Percentiles rank a stretch among this genome's conserved stretches.
Evolutionary conservation across 345 rosid species (phyloP).

Genomic region (Schrenkiella parvula): DNA sequence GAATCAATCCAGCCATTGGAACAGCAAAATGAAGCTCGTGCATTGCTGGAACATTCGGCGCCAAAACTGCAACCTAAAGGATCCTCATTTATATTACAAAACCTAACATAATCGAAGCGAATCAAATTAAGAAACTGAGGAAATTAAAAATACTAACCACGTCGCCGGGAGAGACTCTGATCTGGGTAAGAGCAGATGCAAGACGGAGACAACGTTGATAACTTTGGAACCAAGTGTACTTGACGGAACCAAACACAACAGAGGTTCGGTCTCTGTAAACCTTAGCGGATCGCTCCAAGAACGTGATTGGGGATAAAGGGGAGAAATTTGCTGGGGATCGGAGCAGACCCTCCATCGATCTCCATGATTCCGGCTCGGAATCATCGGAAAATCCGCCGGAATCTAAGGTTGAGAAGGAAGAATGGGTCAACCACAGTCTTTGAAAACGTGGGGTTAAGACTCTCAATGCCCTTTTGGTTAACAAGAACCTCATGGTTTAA

Average conservation of each 20-base stretch:
- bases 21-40: slow-evolving; percentile 81
- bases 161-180: slow-evolving; percentile 59
- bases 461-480: slow-evolving; percentile 12
- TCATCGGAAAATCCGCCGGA: slow-evolving; percentile 5
- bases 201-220: slow-evolving; percentile 58
- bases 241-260: slow-evolving; percentile 47
- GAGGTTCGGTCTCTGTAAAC: slow-evolving; percentile 58
- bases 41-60: slow-evolving; percentile 75
- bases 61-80: slow-evolving; percentile 56
- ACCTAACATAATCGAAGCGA: not conserved
- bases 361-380: slow-evolving; percentile 43
- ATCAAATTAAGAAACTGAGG: not conserved
- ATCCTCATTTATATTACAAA: not conserved
- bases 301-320: slow-evolving; percentile 67
- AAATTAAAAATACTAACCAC: slow-evolving; percentile 44
- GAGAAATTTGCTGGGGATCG: slow-evolving; percentile 56
- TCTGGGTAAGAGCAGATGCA: slow-evolving; percentile 62
- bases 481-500: slow-evolving; percentile 18
- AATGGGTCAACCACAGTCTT: not conserved
- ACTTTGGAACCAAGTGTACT: slow-evolving; percentile 61
- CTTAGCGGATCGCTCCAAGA: slow-evolving; percentile 67
- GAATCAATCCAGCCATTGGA: slow-evolving; percentile 76
- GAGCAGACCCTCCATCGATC: slow-evolving; percentile 51
- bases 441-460: slow-evolving; percentile 3
- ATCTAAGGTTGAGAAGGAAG: not conserved